A percentile compares a stretch with the other conserved stretches of the same genome.
phyloP scores from a whole-genome alignment of 1,139 yeast genomes.

The Yamadazyma sp. region DNA sequence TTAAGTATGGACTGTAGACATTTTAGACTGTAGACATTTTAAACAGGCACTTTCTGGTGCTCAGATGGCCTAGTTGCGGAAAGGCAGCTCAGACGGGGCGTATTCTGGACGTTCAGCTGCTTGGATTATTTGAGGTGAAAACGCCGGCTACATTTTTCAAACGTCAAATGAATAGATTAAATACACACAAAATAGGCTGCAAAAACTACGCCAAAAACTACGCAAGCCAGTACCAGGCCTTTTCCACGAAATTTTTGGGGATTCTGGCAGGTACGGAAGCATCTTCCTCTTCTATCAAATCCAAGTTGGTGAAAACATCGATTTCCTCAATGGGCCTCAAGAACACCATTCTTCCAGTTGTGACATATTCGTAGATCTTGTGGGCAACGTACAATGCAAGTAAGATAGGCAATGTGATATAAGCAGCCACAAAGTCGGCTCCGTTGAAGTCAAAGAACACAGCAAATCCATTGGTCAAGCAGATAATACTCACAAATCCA shows the following conservation, averaged over 20 bases:
- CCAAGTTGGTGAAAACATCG: conserved; percentile 48
- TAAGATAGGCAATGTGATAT: conserved; percentile 59
- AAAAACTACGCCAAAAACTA: conserved; percentile 7
- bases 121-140: no score
- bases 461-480: conserved; percentile 60
- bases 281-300: conserved; percentile 41
- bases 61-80: no score
- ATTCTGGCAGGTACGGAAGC: conserved; percentile 26
- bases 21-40: no score
- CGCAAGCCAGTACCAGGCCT: conserved; percentile 42
- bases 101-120: no score
- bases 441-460: conserved; percentile 54
- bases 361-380: conserved; percentile 28
- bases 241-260: conserved; percentile 35
- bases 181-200: not conserved
- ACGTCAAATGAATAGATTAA: no score
- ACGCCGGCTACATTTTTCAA: no score
- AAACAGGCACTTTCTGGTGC: no score
- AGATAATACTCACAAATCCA: conserved; percentile 40
- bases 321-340: conserved; percentile 37
- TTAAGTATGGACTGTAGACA: no score
- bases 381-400: conserved; percentile 47
- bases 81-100: no score
- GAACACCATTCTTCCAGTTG: conserved; percentile 19
- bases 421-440: conserved; percentile 59